Evolutionary conservation across 805 yeast species (phyloP).

Genomic region (Metahyphopichia silvanorum): DNA sequence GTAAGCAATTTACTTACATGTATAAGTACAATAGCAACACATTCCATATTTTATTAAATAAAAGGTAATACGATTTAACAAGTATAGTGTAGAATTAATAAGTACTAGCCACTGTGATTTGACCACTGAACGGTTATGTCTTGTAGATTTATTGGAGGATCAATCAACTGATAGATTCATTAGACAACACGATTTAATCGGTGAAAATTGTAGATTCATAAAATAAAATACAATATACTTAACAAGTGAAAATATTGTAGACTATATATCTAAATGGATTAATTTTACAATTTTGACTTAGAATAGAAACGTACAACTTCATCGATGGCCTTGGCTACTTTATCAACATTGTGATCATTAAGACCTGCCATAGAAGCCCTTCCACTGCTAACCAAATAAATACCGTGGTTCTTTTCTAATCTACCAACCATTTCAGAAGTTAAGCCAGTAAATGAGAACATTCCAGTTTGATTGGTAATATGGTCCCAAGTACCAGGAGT

Average conservation of each 20-base stretch:
- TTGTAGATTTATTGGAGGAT: too few relatives aligned
- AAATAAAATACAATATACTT: neutral
- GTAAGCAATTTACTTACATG: too few relatives aligned
- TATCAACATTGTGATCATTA: constrained; percentile 70
- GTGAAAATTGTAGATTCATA: too few relatives aligned
- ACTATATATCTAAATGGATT: neutral
- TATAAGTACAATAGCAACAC: too few relatives aligned
- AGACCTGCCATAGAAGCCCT: constrained; percentile 94
- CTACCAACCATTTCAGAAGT: constrained; percentile 70
- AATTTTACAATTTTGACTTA: constrained; percentile 19
- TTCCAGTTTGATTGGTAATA: constrained; percentile 86
- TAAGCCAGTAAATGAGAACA: constrained; percentile 95
- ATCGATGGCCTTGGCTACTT: constrained; percentile 79
- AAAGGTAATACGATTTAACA: too few relatives aligned
- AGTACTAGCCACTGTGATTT: too few relatives aligned
- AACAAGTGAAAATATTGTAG: neutral
- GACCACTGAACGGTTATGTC: too few relatives aligned
- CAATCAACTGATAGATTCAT: too few relatives aligned
- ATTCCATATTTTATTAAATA: too few relatives aligned
- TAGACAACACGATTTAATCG: too few relatives aligned
- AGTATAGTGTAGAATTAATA: too few relatives aligned
- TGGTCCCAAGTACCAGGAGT: constrained; percentile 96
- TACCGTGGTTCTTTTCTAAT: constrained; percentile 73
- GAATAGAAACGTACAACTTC: constrained; percentile 55
- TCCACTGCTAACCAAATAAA: constrained; percentile 79